phyloP scores from a whole-genome alignment of 331 rosid genomes.

The Stylosanthes scabra region DNA sequence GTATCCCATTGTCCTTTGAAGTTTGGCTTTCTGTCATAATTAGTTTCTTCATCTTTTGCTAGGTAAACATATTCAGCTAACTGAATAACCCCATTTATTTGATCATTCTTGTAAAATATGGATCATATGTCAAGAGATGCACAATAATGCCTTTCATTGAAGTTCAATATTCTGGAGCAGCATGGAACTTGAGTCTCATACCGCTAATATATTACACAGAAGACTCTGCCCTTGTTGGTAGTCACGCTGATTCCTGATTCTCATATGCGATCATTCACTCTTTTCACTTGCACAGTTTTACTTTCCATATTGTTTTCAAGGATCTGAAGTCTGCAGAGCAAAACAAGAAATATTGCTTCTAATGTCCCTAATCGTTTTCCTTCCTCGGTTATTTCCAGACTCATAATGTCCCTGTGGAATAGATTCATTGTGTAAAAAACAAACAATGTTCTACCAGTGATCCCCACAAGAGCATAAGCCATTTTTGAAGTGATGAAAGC shows the following conservation, averaged over 20 bases:
- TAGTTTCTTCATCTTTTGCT: too few species aligned
- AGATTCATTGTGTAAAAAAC: background rate
- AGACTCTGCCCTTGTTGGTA: too few species aligned
- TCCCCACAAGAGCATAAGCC: slow-evolving; percentile 59
- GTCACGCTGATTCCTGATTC: too few species aligned
- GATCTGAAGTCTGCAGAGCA: slow-evolving; percentile 1
- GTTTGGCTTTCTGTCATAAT: slow-evolving; percentile 45
- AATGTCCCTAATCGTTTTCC: background rate
- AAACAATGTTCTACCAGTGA: slow-evolving; percentile 52
- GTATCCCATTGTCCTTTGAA: slow-evolving; percentile 53
- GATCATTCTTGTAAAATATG: too few species aligned
- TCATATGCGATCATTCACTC: too few species aligned
- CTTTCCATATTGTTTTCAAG: slow-evolving; percentile 9
- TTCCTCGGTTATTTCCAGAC: slow-evolving; percentile 13
- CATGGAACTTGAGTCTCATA: too few species aligned
- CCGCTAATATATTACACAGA: too few species aligned
- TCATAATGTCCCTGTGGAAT: background rate
- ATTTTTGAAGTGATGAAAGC: slow-evolving; percentile 65
- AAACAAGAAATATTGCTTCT: slow-evolving; percentile 12
- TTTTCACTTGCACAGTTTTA: background rate
- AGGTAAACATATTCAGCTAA: too few species aligned
- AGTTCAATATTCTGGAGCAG: too few species aligned
- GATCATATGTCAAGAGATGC: too few species aligned
- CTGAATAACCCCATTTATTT: too few species aligned
- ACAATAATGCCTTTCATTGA: too few species aligned